Base-by-base conservation (phyloP, 169 alveolate species). In the Neospora caninum region DNA sequence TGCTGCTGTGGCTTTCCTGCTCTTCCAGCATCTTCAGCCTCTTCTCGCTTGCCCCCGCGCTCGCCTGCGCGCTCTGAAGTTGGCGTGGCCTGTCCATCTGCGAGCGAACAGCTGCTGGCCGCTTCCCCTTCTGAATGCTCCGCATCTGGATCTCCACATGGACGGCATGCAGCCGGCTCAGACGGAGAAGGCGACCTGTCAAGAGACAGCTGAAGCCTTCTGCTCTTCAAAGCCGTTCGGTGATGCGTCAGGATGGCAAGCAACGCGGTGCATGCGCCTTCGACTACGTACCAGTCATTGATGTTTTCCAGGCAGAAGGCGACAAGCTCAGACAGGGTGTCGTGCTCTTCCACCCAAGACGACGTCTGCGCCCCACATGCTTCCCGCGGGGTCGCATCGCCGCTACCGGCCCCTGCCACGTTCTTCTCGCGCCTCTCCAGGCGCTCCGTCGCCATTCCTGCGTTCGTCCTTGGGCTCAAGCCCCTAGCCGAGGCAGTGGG, bases 231-330 rank as follows among this genome's bases (percentile, higher is more conserved):
- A 34, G 84, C 93, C 27, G 36, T 34, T 22, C 29, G 41, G 64
- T 82, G 89, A 25, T 82, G 89, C 29, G 64, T 38, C 10, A 82
- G 39, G 7, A 82, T 18, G 67, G 89, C 89, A 22, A 29, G 69
- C n/a, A 82, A 36, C 27, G 89, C 89, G n/a, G 38, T 18, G 36
- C 89, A 82, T 9, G 64, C 67, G 67, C 89, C 89, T 31, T 82
- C 89, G 67, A 82, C 89, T 6, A 82, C 69, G 67, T 82, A 82
- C 89, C 89, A 82, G 67, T 82, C 89, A 6, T 82, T 82, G 34
- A 82, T 9, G 41, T 42, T 25, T 82, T 38, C 54, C 10, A 82
- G 41, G 39, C 89, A 82, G 67, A 82, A 38, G 27, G 34, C 38
- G 64, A 42, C 89, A 22, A 82, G 36, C 4, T 43, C 10, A 25